Evolutionary conservation across 306 rosid genomes (phyloP), one percentile per base, ranked within the genome.

Genomic region (Boehmeria nivea): DNA sequence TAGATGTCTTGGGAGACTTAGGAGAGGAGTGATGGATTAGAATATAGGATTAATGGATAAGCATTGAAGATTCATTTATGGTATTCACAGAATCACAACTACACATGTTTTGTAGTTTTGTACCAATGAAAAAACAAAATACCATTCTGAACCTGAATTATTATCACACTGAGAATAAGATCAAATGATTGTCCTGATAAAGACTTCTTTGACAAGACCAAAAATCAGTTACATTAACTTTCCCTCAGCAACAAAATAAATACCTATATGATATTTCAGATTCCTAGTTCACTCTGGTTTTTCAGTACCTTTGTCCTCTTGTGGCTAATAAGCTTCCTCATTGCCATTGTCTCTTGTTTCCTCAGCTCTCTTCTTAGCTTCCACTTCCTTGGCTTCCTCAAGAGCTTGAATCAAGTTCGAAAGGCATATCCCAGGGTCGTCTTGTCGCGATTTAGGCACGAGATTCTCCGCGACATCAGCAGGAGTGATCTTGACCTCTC

Each of bases 381-480:
- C 43, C 17, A 8, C 26, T 23, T 66, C 67, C 60, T 66, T 69
- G 3, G 38, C 60, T 21, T 72, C 70, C 70, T 81, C 66, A 27
- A 89, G 87, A 19, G 84, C 82, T 43, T 49, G 71, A 59, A 86
- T 68, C 50, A 57, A 43, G 38, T 57, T 57, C 13, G 67, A 70
- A 23, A 86, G 79, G 26, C 87, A 79, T 52, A 60, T 72, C 19
- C 67, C 78, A 20, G 70, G 63, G 67, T 76, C 85, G 61, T 82
- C 87, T 45, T 37, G 1, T 0, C 73, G 72, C 9, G 79, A 79
- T 66, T 79, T 83, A 0, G 89, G 84, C 95, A 83, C 78, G 28
- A 86, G 89, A 19, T 71, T 86, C 81, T 86, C 90, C 3, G 95
- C 87, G 37, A 86, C 90, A 69, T 86, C 90, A 15, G 89, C 90